A percentile compares a stretch with the other conserved stretches of the same genome.
phyloP scores from a whole-genome alignment of 805 yeast genomes.

The Ogataea dorogensis region DNA sequence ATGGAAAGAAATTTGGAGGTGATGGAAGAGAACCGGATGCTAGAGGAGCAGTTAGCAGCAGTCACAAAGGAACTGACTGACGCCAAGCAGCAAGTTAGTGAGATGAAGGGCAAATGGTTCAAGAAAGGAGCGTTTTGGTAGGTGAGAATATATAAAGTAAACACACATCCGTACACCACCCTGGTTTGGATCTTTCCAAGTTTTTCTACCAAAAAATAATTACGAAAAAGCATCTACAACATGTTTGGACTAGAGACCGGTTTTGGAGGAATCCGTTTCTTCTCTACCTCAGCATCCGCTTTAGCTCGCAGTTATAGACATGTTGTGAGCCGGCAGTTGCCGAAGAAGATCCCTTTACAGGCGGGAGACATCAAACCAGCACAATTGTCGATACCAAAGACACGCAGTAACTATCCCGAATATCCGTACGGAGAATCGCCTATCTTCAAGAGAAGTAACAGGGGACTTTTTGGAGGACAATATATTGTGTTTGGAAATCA shows the following conservation, averaged over 20 bases:
- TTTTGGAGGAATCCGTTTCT: constrained; percentile 16
- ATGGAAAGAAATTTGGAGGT: constrained; percentile 63
- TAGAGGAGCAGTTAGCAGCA: constrained; percentile 51
- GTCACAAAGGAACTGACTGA: constrained; percentile 36
- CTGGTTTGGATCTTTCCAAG: too few relatives aligned
- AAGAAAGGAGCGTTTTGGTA: constrained; percentile 32
- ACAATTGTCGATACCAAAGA: constrained; percentile 41
- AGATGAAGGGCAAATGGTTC: constrained; percentile 37
- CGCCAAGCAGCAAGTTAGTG: constrained; percentile 35
- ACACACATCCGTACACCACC: constrained; percentile 10
- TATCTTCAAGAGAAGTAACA: constrained; percentile 77
- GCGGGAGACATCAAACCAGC: constrained; percentile 55
- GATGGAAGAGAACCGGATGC: constrained; percentile 56
- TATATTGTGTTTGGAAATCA: constrained; percentile 74
- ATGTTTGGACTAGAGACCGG: neutral
- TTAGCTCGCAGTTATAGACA: constrained; percentile 35
- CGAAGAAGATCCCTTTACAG: constrained; percentile 41
- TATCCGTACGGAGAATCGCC: constrained; percentile 79
- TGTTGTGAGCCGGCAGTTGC: constrained; percentile 48
- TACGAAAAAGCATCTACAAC: neutral
- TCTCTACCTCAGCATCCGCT: constrained; percentile 22
- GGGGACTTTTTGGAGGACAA: constrained; percentile 89
- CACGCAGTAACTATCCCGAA: constrained; percentile 50
- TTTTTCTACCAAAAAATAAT: too few relatives aligned
- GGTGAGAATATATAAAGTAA: too few relatives aligned